phyloP scores from a whole-genome alignment of 768 basidiomycete species.

The Nevesoporus exiguus region DNA sequence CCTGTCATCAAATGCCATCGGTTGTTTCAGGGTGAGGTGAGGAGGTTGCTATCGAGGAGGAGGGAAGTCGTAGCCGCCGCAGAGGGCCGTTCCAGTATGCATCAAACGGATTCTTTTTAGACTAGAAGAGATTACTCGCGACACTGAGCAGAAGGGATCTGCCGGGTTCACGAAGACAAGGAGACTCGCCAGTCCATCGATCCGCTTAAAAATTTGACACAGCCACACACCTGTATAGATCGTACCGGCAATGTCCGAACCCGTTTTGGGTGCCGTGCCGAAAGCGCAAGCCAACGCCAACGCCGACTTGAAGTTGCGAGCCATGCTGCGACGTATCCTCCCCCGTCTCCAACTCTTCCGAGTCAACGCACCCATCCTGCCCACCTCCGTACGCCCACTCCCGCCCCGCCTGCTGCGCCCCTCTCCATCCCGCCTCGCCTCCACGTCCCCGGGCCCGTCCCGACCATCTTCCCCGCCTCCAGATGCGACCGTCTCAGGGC shows the following conservation, averaged over 20 bases:
- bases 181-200: conserved; percentile 3
- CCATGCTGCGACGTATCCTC: conserved; percentile 40
- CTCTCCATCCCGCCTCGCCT: conserved; percentile 46
- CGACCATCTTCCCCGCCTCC: conserved; percentile 41
- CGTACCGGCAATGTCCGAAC: conserved; percentile 11
- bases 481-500: conserved; percentile 58
- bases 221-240: conserved; percentile 27
- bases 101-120: conserved; percentile 35
- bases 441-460: conserved; percentile 24
- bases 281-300: not conserved
- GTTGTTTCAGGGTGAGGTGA: not conserved
- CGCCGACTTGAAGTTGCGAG: not conserved
- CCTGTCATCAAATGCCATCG: conserved; percentile 27
- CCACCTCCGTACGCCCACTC: conserved; percentile 35
- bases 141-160: conserved; percentile 16
- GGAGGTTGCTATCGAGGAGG: conserved; percentile 47
- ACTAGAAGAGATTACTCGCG: conserved; percentile 9
- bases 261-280: not conserved
- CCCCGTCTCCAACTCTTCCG: conserved; percentile 47
- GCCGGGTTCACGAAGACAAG: conserved; percentile 17
- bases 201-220: conserved; percentile 12
- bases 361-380: conserved; percentile 38
- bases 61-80: conserved; percentile 33
- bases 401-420: conserved; percentile 49
- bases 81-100: conserved; percentile 40